A percentile compares a stretch with the other conserved stretches of the same genome.
These are phyloP conservation scores for Polyrhizophydium stewartii DNA, from an alignment of 371 early-diverging fungal genomes.

Conservation along the genomic window DNA sequence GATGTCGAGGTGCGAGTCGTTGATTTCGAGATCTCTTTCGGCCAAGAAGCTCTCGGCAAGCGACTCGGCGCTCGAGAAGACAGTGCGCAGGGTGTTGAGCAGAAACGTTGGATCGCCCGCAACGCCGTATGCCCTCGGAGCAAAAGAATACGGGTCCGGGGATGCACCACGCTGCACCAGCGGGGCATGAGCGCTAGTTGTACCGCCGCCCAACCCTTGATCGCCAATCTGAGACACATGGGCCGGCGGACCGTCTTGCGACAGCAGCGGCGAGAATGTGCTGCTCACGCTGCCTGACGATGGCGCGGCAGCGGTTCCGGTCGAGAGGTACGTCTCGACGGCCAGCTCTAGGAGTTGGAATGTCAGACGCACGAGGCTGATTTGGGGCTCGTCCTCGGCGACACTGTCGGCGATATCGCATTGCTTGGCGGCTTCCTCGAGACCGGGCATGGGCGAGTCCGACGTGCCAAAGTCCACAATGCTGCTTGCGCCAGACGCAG, in stretches of 20 bases:
- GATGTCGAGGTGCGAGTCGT: constrained; percentile 47
- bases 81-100: constrained; percentile 38
- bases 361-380: constrained; percentile 17
- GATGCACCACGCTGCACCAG: too few species aligned
- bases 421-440: too few species aligned
- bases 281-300: background rate
- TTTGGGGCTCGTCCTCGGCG: constrained; percentile 14
- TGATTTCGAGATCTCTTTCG: background rate
- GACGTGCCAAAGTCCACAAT: too few species aligned
- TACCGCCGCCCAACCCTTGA: too few species aligned
- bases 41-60: constrained; percentile 32
- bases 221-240: too few species aligned
- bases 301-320: constrained; percentile 11
- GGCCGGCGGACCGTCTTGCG: background rate
- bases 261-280: background rate
- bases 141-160: too few species aligned
- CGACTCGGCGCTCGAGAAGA: constrained; percentile 41
- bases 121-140: constrained; percentile 9
- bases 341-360: constrained; percentile 15
- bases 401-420: background rate
- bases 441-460: too few species aligned
- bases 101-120: constrained; percentile 27
- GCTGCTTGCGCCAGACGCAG: too few species aligned
- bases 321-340: constrained; percentile 11
- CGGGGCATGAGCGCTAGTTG: too few species aligned